Conservation (phyloP, 2,329 filamentous ascomycete genomes). For the Leptosphaerulina australis region DNA sequence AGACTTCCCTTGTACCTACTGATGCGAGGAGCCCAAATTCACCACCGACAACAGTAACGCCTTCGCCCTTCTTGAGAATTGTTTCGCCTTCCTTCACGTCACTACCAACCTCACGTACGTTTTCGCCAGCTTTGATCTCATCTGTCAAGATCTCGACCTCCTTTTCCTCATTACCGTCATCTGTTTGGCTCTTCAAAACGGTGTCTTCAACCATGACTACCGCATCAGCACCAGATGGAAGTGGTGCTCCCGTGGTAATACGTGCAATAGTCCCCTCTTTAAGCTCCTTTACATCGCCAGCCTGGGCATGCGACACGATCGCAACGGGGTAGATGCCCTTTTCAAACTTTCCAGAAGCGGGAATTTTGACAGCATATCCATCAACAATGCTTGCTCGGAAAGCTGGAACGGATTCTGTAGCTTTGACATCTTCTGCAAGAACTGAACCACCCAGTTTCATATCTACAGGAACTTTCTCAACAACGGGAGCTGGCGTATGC, state of each 20-base stretch:
- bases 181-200: constrained; percentile 72
- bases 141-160: constrained; percentile 85
- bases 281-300: constrained; percentile 68
- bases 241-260: constrained; percentile 91
- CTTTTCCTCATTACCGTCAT: constrained; percentile 82
- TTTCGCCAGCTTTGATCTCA: constrained; percentile 77
- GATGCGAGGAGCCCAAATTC: constrained; percentile 90
- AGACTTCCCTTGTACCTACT: constrained; percentile 74
- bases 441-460: constrained; percentile 74
- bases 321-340: constrained; percentile 86
- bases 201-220: constrained; percentile 99
- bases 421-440: constrained; percentile 80
- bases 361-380: constrained; percentile 72
- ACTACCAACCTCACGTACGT: constrained; percentile 88
- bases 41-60: constrained; percentile 84
- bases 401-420: constrained; percentile 83
- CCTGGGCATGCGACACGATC: constrained; percentile 82
- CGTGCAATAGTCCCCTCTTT: constrained; percentile 78
- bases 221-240: constrained; percentile 85
- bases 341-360: constrained; percentile 54
- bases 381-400: constrained; percentile 97
- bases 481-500: constrained; percentile 69
- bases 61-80: constrained; percentile 77
- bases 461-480: constrained; percentile 66
- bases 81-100: constrained; percentile 74